These are phyloP conservation scores for Spergularia bocconei DNA, from an alignment of 148 eudicot species.

Conservation along the genomic window DNA sequence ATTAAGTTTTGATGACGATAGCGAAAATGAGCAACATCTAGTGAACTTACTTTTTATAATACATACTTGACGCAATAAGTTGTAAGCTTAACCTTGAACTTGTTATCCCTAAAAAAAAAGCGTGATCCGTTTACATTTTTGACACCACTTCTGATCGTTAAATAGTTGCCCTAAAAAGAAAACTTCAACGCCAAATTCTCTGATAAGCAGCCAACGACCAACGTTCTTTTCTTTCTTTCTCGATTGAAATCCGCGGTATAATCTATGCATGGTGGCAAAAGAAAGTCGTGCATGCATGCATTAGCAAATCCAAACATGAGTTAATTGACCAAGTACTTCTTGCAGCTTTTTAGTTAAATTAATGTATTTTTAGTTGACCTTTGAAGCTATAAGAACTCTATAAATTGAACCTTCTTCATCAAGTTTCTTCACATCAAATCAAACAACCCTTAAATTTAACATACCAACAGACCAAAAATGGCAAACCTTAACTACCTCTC, in stretches of 20 bases:
- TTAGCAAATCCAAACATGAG: not conserved
- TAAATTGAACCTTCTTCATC: not conserved
- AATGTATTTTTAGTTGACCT: not conserved
- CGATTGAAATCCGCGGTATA: too few relatives aligned
- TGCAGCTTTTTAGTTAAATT: not conserved
- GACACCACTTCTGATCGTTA: too few relatives aligned
- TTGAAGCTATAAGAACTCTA: not conserved
- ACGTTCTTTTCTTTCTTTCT: not conserved
- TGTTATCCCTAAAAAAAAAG: too few relatives aligned
- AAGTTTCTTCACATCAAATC: not conserved
- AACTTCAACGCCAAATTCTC: not conserved
- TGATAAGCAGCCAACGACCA: not conserved
- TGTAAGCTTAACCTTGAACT: too few relatives aligned
- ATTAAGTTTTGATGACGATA: too few relatives aligned
- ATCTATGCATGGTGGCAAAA: not conserved
- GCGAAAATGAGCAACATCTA: too few relatives aligned
- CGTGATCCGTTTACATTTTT: too few relatives aligned
- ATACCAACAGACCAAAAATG: not conserved
- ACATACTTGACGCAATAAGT: too few relatives aligned
- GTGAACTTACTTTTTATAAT: too few relatives aligned
- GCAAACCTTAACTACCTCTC: not conserved
- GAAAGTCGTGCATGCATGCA: not conserved
- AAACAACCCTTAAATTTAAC: not conserved
- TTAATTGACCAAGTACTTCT: not conserved
- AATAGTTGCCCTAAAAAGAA: too few relatives aligned